Evolutionary conservation across 148 eudicot genomes (phyloP).

Genomic region (Amaranthus hypochondriacus): DNA sequence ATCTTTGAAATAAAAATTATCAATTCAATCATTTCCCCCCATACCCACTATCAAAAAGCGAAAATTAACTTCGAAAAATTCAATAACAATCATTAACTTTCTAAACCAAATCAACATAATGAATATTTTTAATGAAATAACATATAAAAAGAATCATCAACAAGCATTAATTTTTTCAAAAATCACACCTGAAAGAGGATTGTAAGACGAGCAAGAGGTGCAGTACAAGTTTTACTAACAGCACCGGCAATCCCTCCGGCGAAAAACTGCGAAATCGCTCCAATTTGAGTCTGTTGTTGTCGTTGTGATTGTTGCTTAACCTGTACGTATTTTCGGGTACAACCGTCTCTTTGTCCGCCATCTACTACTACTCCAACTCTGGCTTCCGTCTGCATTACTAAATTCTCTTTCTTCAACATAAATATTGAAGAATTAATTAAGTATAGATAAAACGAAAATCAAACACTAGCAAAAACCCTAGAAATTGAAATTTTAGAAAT

Average conservation of each 20-base stretch:
- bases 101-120: too few species aligned
- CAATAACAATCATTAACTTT: too few species aligned
- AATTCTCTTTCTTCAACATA: background rate
- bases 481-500: background rate
- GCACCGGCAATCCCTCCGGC: conserved; percentile 79
- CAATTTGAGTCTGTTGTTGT: conserved; percentile 36
- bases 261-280: conserved; percentile 52
- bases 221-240: conserved; percentile 74
- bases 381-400: conserved; percentile 77
- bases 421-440: background rate
- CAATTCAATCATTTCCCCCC: too few species aligned
- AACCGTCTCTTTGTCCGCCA: conserved; percentile 48
- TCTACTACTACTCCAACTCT: conserved; percentile 74
- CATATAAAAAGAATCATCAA: too few species aligned
- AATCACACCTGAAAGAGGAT: conserved; percentile 57
- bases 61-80: too few species aligned
- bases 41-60: too few species aligned
- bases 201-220: conserved; percentile 68
- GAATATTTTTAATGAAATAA: too few species aligned
- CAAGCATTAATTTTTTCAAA: too few species aligned
- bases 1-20: too few species aligned
- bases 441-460: background rate
- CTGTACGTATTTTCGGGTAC: conserved; percentile 34
- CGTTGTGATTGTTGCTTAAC: conserved; percentile 19
- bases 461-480: conserved; percentile 19